phyloP scores from a whole-genome alignment of 345 rosid species.

The Geranium brycei region DNA sequence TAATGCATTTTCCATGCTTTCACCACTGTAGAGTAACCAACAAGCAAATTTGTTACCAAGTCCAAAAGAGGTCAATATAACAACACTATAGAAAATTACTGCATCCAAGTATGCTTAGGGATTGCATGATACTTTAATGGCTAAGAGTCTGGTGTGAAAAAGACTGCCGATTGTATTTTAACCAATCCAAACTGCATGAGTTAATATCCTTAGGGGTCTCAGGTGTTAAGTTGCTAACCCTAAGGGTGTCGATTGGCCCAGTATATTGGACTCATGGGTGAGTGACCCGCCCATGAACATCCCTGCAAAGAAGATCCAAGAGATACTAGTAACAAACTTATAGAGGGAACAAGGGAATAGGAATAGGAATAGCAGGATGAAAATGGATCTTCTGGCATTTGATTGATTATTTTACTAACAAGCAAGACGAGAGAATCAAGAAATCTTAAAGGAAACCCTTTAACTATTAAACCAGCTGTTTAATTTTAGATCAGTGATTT shows the following conservation, averaged over 20 bases:
- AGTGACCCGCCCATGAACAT: too few species aligned
- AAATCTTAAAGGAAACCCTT: not conserved
- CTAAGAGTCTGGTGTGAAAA: not conserved
- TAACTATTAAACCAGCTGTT: not conserved
- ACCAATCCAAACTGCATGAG: not conserved
- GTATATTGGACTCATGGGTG: too few species aligned
- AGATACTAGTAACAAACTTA: not conserved
- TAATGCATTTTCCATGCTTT: slow-evolving; percentile 97
- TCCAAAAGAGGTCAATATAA: not conserved
- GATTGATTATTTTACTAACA: not conserved
- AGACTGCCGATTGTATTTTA: not conserved
- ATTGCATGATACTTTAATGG: not conserved
- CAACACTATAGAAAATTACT: not conserved
- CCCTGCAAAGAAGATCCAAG: too few species aligned
- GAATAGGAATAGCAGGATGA: not conserved
- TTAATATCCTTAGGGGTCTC: not conserved
- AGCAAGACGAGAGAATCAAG: not conserved
- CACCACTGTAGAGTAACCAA: slow-evolving; percentile 55
- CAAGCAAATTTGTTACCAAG: not conserved
- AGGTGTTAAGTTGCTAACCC: too few species aligned
- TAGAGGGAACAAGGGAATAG: not conserved
- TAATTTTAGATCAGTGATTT: too few species aligned
- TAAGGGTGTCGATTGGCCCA: too few species aligned
- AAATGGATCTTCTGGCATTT: not conserved
- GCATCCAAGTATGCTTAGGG: not conserved